Conservation (phyloP, 2,329 filamentous ascomycete species). For the Teratosphaeria nubilosa region DNA sequence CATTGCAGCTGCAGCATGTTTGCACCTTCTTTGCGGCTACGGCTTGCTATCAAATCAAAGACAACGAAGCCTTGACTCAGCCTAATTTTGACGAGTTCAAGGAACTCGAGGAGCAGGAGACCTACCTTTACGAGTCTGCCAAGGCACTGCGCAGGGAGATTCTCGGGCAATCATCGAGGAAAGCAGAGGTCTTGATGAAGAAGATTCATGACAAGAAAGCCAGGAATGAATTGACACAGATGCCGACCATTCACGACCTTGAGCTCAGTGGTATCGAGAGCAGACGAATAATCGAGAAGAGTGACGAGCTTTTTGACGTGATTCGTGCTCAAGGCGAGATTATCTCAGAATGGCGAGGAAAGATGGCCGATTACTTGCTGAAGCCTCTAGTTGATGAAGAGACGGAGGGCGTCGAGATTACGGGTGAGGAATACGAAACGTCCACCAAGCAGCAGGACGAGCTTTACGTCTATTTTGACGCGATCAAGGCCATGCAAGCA, state of each 20-base stretch:
- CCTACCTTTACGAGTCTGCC: slow-evolving; percentile 63
- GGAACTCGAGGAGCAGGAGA: slow-evolving; percentile 59
- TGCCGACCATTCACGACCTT: slow-evolving; percentile 37
- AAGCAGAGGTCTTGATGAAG: slow-evolving; percentile 55
- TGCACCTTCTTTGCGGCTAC: slow-evolving; percentile 79
- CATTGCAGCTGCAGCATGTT: slow-evolving; percentile 71
- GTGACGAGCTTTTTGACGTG: slow-evolving; percentile 54
- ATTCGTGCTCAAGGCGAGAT: slow-evolving; percentile 64
- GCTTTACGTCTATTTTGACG: slow-evolving; percentile 76
- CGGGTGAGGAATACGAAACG: slow-evolving; percentile 81
- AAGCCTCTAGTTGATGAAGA: slow-evolving; percentile 77
- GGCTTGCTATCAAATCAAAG: slow-evolving; percentile 73
- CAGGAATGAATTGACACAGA: slow-evolving; percentile 46
- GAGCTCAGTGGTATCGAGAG: slow-evolving; percentile 61
- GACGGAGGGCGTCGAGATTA: slow-evolving; percentile 55
- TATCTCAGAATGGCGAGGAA: slow-evolving; percentile 64
- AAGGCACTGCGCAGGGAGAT: slow-evolving; percentile 71
- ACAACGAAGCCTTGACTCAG: slow-evolving; percentile 51
- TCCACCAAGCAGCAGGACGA: slow-evolving; percentile 84
- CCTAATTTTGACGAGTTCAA: slow-evolving; percentile 59
- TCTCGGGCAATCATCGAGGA: slow-evolving; percentile 47
- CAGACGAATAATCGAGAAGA: slow-evolving; percentile 51
- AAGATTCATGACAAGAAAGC: slow-evolving; percentile 39
- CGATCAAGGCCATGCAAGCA: slow-evolving; percentile 62
- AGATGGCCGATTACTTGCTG: slow-evolving; percentile 61